phyloP scores from a whole-genome alignment of 768 basidiomycete genomes.

The Leucocoprinus leucothites region DNA sequence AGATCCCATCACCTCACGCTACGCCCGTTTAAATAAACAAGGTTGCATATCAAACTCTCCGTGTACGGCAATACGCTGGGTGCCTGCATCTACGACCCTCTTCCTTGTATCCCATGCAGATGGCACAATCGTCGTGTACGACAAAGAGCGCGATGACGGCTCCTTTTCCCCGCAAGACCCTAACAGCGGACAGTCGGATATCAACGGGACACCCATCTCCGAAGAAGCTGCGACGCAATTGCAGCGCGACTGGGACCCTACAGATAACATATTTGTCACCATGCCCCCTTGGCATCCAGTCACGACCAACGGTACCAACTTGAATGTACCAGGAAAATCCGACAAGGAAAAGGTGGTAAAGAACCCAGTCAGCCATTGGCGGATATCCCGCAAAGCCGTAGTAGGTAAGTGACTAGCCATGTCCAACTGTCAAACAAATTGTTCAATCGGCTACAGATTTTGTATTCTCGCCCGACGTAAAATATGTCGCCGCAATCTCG shows the following conservation, averaged over 20 bases:
- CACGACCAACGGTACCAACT: slow-evolving; percentile 36
- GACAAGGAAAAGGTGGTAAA: slow-evolving; percentile 66
- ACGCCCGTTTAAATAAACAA: slow-evolving; percentile 85
- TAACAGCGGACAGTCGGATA: slow-evolving; percentile 20
- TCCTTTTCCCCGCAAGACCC: slow-evolving; percentile 65
- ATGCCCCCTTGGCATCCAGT: slow-evolving; percentile 86
- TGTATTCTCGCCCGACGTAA: slow-evolving; percentile 91
- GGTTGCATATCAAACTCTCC: slow-evolving; percentile 78
- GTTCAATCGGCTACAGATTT: slow-evolving; percentile 52
- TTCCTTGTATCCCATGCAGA: slow-evolving; percentile 89
- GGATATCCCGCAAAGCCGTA: slow-evolving; percentile 66
- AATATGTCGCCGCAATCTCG: slow-evolving; percentile 84
- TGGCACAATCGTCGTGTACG: slow-evolving; percentile 85
- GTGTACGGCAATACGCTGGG: slow-evolving; percentile 90
- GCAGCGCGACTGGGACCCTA: slow-evolving; percentile 69
- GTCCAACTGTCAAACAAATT: background rate
- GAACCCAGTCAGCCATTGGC: slow-evolving; percentile 93
- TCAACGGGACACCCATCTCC: slow-evolving; percentile 4
- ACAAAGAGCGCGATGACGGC: slow-evolving; percentile 89
- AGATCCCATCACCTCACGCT: slow-evolving; percentile 81
- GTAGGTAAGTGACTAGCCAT: slow-evolving; percentile 48
- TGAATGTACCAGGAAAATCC: slow-evolving; percentile 31
- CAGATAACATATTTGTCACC: slow-evolving; percentile 73
- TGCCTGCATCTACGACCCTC: slow-evolving; percentile 73
- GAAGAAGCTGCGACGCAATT: slow-evolving; percentile 25